Evolutionary conservation across 495 filamentous ascomycete species (phyloP), one percentile per base, ranked within the genome.

Genomic region (Penicillium daleae): DNA sequence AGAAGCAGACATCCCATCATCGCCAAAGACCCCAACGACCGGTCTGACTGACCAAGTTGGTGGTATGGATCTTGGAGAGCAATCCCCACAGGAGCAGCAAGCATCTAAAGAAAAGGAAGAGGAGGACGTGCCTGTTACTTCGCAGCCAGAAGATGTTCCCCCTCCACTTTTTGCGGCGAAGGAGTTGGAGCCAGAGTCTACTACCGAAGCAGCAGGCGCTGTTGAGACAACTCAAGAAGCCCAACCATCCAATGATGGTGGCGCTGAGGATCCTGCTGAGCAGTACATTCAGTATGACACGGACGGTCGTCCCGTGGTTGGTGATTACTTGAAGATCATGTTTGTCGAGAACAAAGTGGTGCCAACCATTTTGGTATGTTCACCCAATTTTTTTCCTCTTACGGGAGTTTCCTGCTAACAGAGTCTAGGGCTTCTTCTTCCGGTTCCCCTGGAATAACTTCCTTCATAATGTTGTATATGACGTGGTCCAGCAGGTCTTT

Each of bases 381-480:
- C 37, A 19, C 29, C 39, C 17, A 50, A 8, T 13, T 6, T 0
- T 40, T 13, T 21, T 12, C 3, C 21, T 26, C 40, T 8, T n/a
- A 27, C n/a, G 4, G 5, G 10, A 22, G 5, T n/a, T 49, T 13
- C 48, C 60, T 59, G 70, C 21, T 50, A 55, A 55, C 44, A 37
- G 40, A 8, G 51, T 68, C 2, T 61, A 92, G 90, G 89, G 89
- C 59, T 98, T 99, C 80, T 99, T 99, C 80, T 99, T 98, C 82
- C 88, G 87, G 57, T 98, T 98, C 74, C 96, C 95, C 4, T 99
- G 95, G 95, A 99, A 99, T 71, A 99, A 99, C 74, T 99, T 99
- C 71, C 86, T 99, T 24, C 95, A 99, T 75, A 99, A 99, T 76
- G 95, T 99, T 46, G 95, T 99, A 26, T 99, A 99, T 74, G 95